These are phyloP conservation scores for barley (Hordeum vulgare) DNA, from an alignment of 176 grass and related monocot species.

Conservation along the genomic window DNA sequence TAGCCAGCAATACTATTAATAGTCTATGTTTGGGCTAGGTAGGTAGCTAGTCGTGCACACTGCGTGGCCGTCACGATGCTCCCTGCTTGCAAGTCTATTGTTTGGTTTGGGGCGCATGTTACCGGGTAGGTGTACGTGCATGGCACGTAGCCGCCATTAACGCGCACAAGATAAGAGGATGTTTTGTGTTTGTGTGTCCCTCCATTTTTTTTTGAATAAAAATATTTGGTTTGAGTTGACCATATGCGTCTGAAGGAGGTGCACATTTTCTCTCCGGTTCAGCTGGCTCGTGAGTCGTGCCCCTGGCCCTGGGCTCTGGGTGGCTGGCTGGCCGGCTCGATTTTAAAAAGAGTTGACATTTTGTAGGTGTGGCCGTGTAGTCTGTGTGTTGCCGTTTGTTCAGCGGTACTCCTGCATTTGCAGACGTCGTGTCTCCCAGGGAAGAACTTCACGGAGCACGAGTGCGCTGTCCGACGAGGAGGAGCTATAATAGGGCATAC, in stretches of 20 bases:
- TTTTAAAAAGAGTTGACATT: constrained; percentile 18
- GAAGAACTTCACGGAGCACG: neutral
- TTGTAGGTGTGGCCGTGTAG: neutral
- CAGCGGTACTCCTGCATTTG: neutral
- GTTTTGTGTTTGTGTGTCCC: neutral
- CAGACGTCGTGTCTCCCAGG: neutral
- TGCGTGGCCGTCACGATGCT: constrained; percentile 47
- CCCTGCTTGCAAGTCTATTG: neutral
- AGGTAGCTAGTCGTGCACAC: constrained; percentile 18
- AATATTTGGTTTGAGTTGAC: neutral
- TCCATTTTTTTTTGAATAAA: too few species aligned
- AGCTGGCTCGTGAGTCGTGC: neutral
- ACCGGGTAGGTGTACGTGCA: constrained; percentile 17
- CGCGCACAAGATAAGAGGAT: constrained; percentile 15
- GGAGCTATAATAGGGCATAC: neutral
- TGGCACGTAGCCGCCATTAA: constrained; percentile 38
- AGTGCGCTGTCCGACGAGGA: neutral
- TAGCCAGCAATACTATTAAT: too few species aligned
- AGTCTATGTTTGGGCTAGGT: too few species aligned
- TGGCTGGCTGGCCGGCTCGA: neutral
- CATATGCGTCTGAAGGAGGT: neutral
- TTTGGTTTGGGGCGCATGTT: neutral
- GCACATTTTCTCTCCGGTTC: neutral
- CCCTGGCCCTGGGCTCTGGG: neutral
- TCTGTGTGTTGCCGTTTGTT: neutral